Percentiles rank a stretch among this genome's conserved stretches.
Conservation (phyloP, 208 protist species). For the Trypanosoma rangeli region DNA sequence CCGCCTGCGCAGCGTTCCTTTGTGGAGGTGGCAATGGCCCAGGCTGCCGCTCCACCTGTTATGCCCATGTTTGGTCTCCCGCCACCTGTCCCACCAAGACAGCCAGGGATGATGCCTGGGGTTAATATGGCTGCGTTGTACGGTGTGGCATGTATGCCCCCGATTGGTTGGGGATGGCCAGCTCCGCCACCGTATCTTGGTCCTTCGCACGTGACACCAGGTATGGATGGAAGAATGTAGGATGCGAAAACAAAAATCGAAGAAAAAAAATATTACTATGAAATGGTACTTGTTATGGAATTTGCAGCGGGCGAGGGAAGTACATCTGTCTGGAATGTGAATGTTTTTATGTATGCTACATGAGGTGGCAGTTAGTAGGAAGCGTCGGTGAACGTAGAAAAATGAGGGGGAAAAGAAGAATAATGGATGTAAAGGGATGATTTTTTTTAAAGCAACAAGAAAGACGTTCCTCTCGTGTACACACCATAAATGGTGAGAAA, state of each 20-base stretch:
- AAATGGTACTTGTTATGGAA: not conserved
- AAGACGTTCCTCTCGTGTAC: not conserved
- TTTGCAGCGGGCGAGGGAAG: too few relatives aligned
- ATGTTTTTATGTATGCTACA: too few relatives aligned
- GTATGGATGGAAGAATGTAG: conserved; percentile 23
- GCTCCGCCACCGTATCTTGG: conserved; percentile 22
- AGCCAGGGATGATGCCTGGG: conserved; percentile 13
- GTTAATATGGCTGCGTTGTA: conserved; percentile 11
- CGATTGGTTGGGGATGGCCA: conserved; percentile 11
- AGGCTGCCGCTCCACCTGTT: not conserved
- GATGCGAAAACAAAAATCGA: not conserved
- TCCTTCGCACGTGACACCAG: conserved; percentile 1
- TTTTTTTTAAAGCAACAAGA: not conserved
- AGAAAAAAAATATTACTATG: not conserved
- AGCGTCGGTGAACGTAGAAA: not conserved
- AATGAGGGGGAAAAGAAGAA: not conserved
- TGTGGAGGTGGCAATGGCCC: not conserved
- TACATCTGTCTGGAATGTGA: too few relatives aligned
- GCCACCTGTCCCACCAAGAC: conserved; percentile 1
- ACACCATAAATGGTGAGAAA: not conserved
- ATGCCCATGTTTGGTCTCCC: conserved; percentile 9
- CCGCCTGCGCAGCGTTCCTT: conserved; percentile 4
- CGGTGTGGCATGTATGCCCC: conserved; percentile 13
- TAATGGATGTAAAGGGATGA: not conserved
- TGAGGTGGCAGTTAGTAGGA: not conserved